A percentile compares a stretch with the other conserved stretches of the same genome.
These are phyloP conservation scores for Phaeosphaeria sp. DNA, from an alignment of 2,329 filamentous ascomycete genomes.

Conservation along the genomic window DNA sequence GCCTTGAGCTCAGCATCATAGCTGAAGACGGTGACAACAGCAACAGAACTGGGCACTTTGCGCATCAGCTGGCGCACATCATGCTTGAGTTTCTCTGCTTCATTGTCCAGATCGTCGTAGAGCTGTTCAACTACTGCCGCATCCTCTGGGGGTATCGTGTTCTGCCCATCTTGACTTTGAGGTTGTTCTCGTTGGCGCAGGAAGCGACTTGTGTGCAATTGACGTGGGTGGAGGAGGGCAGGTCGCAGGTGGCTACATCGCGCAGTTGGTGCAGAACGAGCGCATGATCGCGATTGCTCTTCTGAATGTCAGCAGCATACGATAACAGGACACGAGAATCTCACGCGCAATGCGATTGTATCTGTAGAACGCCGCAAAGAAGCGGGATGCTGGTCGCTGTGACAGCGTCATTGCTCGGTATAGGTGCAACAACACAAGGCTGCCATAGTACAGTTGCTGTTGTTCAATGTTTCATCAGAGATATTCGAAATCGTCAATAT, in stretches of 20 bases:
- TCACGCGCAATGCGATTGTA: constrained; percentile 46
- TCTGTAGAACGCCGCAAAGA: constrained; percentile 54
- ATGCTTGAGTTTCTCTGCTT: constrained; percentile 11
- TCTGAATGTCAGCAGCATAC: constrained; percentile 3
- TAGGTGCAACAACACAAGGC: background rate
- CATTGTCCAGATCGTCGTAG: constrained; percentile 5
- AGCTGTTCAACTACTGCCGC: constrained; percentile 1
- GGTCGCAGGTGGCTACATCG: constrained; percentile 1
- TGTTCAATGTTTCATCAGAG: background rate
- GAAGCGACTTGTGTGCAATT: constrained; percentile 18
- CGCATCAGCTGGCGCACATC: constrained; percentile 56
- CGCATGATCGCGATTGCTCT: constrained; percentile 19
- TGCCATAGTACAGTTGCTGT: background rate
- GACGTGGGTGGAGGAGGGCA: constrained; percentile 4
- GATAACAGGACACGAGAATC: constrained; percentile 2
- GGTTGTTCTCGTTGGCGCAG: constrained; percentile 13
- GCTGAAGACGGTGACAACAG: constrained; percentile 25
- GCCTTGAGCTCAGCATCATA: constrained; percentile 10
- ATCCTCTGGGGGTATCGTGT: background rate
- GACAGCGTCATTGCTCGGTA: constrained; percentile 22
- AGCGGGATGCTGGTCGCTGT: constrained; percentile 39
- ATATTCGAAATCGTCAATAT: too few species aligned
- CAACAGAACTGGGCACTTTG: constrained; percentile 63
- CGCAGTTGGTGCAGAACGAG: background rate
- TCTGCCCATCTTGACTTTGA: background rate